Conservation (phyloP, 805 yeast species). For the Ogataea paradorogensis region DNA sequence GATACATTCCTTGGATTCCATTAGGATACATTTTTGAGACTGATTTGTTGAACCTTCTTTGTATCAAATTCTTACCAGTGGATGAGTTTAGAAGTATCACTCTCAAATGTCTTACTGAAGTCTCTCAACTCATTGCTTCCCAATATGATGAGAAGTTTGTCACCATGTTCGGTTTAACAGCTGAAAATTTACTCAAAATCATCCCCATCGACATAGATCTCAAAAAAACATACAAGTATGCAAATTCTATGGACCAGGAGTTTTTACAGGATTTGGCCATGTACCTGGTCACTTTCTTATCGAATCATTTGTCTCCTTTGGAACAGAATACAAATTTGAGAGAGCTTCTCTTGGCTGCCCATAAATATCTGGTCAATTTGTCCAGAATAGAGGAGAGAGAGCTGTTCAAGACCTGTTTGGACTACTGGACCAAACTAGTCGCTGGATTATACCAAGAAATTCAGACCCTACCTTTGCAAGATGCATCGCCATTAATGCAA, state of each 20-base stretch:
- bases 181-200: slow-evolving; percentile 64
- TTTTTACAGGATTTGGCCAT: slow-evolving; percentile 93
- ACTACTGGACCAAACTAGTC: slow-evolving; percentile 91
- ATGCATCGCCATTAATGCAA: slow-evolving; percentile 75
- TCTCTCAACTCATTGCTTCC: slow-evolving; percentile 63
- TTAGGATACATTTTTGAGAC: slow-evolving; percentile 87
- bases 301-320: slow-evolving; percentile 64
- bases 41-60: slow-evolving; percentile 65
- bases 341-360: slow-evolving; percentile 66
- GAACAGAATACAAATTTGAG: slow-evolving; percentile 52
- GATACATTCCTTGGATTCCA: slow-evolving; percentile 95
- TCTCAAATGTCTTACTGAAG: slow-evolving; percentile 90
- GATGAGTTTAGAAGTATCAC: slow-evolving; percentile 79
- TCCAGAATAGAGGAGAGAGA: slow-evolving; percentile 95
- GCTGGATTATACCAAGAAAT: slow-evolving; percentile 79
- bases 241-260: slow-evolving; percentile 83
- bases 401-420: slow-evolving; percentile 90
- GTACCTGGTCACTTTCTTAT: slow-evolving; percentile 81
- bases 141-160: slow-evolving; percentile 58
- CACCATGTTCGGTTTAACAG: slow-evolving; percentile 64
- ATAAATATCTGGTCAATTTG: slow-evolving; percentile 75
- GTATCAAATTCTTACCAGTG: slow-evolving; percentile 73
- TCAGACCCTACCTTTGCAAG: slow-evolving; percentile 70
- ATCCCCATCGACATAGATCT: slow-evolving; percentile 75
- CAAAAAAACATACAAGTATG: slow-evolving; percentile 65